These are phyloP conservation scores for Prunus campanulata DNA, from an alignment of 306 rosid genomes.

Conservation along the genomic window DNA sequence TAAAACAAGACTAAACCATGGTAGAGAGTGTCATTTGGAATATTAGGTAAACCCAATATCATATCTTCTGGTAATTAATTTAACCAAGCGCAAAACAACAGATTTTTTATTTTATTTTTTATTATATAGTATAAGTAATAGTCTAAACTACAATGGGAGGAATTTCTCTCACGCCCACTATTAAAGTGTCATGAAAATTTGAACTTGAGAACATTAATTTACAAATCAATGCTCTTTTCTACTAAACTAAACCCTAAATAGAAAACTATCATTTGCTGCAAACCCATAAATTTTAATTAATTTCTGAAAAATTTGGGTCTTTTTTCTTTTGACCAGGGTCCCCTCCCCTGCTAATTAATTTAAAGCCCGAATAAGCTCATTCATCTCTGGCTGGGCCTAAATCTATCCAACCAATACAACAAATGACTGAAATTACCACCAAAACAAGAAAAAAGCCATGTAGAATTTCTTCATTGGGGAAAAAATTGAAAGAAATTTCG, in stretches of 20 bases:
- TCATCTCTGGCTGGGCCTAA: not conserved
- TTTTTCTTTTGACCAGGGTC: not conserved
- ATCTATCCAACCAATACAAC: not conserved
- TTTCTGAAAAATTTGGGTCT: not conserved
- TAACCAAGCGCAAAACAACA: not conserved
- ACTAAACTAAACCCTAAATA: too few relatives aligned
- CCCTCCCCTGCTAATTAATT: not conserved
- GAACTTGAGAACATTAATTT: too few relatives aligned
- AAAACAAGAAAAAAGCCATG: too few relatives aligned
- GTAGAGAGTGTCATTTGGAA: not conserved
- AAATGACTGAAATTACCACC: not conserved
- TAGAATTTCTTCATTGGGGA: not conserved
- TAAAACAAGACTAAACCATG: not conserved
- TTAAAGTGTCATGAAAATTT: fast-evolving
- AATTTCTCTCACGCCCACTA: too few relatives aligned
- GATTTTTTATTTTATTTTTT: too few relatives aligned
- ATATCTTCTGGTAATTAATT: not conserved
- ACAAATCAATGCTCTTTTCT: too few relatives aligned
- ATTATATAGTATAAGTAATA: too few relatives aligned
- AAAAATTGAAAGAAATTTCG: conserved; percentile 20
- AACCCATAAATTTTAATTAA: not conserved
- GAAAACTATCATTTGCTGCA: not conserved
- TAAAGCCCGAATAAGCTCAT: not conserved
- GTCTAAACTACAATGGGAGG: too few relatives aligned
- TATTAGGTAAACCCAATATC: conserved; percentile 2